phyloP scores from a whole-genome alignment of 1,139 yeast genomes.

The Protomyces macrosporus region DNA sequence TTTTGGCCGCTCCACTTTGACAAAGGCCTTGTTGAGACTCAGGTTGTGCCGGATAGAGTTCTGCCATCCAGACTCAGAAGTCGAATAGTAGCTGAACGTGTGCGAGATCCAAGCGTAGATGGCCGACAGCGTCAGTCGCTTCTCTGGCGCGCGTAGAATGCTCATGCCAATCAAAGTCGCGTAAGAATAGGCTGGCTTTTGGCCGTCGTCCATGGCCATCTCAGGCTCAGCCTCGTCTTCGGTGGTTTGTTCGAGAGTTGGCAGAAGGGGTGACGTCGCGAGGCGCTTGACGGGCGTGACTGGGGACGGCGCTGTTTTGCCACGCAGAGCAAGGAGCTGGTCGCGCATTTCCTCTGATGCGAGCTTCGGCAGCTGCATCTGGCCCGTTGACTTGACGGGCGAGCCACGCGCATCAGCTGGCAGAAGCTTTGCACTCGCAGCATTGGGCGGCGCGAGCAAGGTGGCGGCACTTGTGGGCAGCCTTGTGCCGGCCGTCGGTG shows the following conservation, averaged over 20 bases:
- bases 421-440: slow-evolving; percentile 3
- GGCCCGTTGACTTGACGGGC: slow-evolving; percentile 12
- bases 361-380: slow-evolving; percentile 11
- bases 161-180: slow-evolving; percentile 95
- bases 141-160: slow-evolving; percentile 72
- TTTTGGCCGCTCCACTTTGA: slow-evolving; percentile 84
- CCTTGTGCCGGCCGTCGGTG: not conserved
- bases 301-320: slow-evolving; percentile 15
- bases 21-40: slow-evolving; percentile 78
- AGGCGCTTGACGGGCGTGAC: slow-evolving; percentile 6
- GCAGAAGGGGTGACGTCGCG: slow-evolving; percentile 1
- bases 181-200: slow-evolving; percentile 88
- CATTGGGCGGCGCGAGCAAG: slow-evolving; percentile 3
- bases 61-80: slow-evolving; percentile 91
- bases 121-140: slow-evolving; percentile 78
- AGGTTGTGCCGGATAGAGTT: slow-evolving; percentile 83
- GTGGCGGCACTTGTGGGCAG: not conserved
- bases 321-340: not conserved
- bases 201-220: slow-evolving; percentile 41
- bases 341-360: slow-evolving; percentile 11
- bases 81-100: slow-evolving; percentile 75
- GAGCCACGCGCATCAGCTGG: slow-evolving; percentile 25
- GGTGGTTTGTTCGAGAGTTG: not conserved
- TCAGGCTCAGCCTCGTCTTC: slow-evolving; percentile 13
- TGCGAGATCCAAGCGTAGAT: slow-evolving; percentile 90